Percentiles rank a stretch among this genome's conserved stretches.
Conservation (phyloP, 257 asterid species). For the Ophiorrhiza pumila region DNA sequence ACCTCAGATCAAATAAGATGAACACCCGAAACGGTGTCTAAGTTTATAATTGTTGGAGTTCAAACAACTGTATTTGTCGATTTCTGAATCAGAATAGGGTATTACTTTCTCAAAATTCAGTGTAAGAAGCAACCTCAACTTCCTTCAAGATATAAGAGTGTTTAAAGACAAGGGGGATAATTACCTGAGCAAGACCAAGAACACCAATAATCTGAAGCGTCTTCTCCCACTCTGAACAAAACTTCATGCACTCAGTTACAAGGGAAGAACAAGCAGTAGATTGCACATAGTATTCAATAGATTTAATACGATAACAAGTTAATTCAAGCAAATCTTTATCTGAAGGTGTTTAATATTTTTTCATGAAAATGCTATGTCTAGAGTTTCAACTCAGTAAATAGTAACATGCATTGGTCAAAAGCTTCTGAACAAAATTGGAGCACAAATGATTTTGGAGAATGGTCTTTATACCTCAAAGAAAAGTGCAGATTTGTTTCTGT, state of each 20-base stretch:
- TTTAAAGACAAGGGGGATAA: constrained; percentile 15
- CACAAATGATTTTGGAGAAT: background rate
- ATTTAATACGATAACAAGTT: background rate
- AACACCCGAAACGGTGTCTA: background rate
- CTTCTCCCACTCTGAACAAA: constrained; percentile 78
- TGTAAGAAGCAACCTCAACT: background rate
- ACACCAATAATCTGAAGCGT: constrained; percentile 64
- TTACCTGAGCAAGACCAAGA: constrained; percentile 69
- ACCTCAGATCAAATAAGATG: background rate
- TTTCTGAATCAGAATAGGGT: background rate
- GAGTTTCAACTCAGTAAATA: background rate
- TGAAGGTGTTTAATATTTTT: background rate
- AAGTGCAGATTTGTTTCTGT: background rate
- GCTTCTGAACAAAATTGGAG: background rate
- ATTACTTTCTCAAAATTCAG: background rate
- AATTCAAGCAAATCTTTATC: background rate
- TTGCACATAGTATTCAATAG: background rate
- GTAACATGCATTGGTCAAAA: background rate
- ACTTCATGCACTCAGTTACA: constrained; percentile 17
- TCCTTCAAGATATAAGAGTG: background rate
- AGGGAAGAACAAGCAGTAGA: constrained; percentile 2
- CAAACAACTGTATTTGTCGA: too few relatives aligned
- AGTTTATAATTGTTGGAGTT: background rate
- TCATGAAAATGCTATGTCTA: background rate
- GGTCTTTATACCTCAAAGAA: background rate